Base-by-base conservation (phyloP, 768 basidiomycete species). In the Russula emetica region DNA sequence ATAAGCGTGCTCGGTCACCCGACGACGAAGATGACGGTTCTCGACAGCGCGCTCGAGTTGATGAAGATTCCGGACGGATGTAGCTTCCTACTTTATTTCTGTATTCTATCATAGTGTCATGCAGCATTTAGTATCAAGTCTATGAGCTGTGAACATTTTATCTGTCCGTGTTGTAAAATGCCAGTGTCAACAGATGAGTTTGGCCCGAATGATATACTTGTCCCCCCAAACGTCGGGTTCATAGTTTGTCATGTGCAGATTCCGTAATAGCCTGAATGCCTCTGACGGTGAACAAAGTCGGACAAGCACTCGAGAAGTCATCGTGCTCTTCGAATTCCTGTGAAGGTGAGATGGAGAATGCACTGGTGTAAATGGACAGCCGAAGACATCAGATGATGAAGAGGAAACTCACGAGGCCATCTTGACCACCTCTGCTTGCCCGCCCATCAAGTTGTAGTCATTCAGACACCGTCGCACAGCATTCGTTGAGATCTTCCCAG, bases 1-100 rank as follows among this genome's bases (percentile, higher is more conserved):
- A 84, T 69, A 92, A 92, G 70, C 82, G 90, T 57, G 87, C 75
- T 36, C 81, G 90, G 68, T 92, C 90, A 51, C 89, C 88, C 53
- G 88, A 89, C 4, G 90, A 92, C 53, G 90, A 92, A 52, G 87
- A 78, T 0, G 88, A 87, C 18, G 76, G 72, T 56, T 72, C 71
- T 49, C 79, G 87, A 77, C 82, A 84, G 53, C 83, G 87, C 67
- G 73, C 82, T 59, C 82, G 85, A 52, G 70, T 85, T 49, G 89
- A 90, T 20, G 84, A 68, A 36, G 88, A 90, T 50, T 80, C 80
- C 3, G 86, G 88, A 69, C 79, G 88, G 67, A 90, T 91, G 87
- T 90, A 77, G 76, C 62, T 54, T 54, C 65, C 69, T 62, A 57
- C 30, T 40, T 56, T 58, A 49, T 49, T 55, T 47, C 40, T 68